Evolutionary conservation across 768 basidiomycete genomes (phyloP), one percentile per base, ranked within the genome.

Genomic region (Artomyces pyxidatus): DNA sequence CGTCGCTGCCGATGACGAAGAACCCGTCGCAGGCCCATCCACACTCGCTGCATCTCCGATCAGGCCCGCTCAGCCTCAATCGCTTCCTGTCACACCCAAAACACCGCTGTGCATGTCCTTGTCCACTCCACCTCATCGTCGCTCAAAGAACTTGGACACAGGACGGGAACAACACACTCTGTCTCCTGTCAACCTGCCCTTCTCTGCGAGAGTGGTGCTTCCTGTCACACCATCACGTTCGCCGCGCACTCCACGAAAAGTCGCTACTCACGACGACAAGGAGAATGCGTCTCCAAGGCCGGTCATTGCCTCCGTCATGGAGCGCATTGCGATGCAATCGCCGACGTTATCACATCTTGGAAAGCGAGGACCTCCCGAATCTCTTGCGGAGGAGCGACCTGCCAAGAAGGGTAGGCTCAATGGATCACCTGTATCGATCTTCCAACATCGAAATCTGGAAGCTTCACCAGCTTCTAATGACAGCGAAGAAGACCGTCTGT

Each of bases 211-310:
- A 10, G 10, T 44, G 0, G 27, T 44, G 1, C 37, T 53, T 3
- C 56, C 53, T 8, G 41, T 46, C 41, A 61, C 58, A 3, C 57
- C 58, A 19, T 50, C 35, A 21, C 51, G 53, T 16, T 41, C 43
- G 6, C 55, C 44, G 21, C 49, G 47, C 5, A 54, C 58, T 3
- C 53, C 58, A 6, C 41, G 50, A 4, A 55, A 52, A 10, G 70
- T 45, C 62, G 66, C 52, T 45, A 62, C 59, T 14, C 55, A 57
- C 6, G 60, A 58, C 0, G 64, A 82, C 61, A 86, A 87, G 64
- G 85, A 88, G 60, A 87, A 87, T 57, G 50, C 63, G 27, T 74
- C 74, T 0, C 80, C 77, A 28, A 52, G 63, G 4, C 56, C 57
- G 8, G 49, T 58, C 25, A 61, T 66, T 41, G 48, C 68, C 1